Evolutionary conservation across 2,329 filamentous ascomycete species (phyloP).

Genomic region (Leptographium radiaticola): DNA sequence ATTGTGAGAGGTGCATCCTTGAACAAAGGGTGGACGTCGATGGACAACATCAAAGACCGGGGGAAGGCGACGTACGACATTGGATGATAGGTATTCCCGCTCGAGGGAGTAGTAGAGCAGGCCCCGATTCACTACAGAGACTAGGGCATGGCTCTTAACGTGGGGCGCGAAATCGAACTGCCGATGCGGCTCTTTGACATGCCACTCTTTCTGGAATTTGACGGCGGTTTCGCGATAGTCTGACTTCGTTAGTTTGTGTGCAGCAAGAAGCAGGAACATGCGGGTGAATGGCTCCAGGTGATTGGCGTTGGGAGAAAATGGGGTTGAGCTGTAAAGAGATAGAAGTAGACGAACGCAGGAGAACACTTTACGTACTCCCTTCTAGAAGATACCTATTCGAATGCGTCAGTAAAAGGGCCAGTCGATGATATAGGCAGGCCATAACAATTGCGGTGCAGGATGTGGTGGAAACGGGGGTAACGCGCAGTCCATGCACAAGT

Average conservation of each 20-base stretch:
- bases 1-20: slow-evolving; percentile 25
- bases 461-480: not conserved
- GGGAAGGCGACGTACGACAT: slow-evolving; percentile 27
- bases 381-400: slow-evolving; percentile 43
- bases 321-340: not conserved
- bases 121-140: slow-evolving; percentile 50
- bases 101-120: slow-evolving; percentile 48
- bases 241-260: slow-evolving; percentile 19
- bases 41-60: not conserved
- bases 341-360: not conserved
- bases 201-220: slow-evolving; percentile 58
- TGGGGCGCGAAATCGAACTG: slow-evolving; percentile 51
- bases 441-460: not conserved
- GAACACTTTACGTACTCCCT: slow-evolving; percentile 38
- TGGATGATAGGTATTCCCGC: slow-evolving; percentile 32
- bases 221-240: slow-evolving; percentile 56
- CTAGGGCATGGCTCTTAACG: slow-evolving; percentile 51
- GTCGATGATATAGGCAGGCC: not conserved
- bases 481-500: slow-evolving; percentile 4
- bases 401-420: slow-evolving; percentile 4
- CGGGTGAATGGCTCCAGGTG: not conserved
- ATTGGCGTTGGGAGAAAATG: not conserved
- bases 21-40: not conserved
- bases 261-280: not conserved
- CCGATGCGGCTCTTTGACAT: slow-evolving; percentile 47